These are phyloP conservation scores for Solanum tacnaense DNA, from an alignment of 257 asterid genomes.

Conservation along the genomic window DNA sequence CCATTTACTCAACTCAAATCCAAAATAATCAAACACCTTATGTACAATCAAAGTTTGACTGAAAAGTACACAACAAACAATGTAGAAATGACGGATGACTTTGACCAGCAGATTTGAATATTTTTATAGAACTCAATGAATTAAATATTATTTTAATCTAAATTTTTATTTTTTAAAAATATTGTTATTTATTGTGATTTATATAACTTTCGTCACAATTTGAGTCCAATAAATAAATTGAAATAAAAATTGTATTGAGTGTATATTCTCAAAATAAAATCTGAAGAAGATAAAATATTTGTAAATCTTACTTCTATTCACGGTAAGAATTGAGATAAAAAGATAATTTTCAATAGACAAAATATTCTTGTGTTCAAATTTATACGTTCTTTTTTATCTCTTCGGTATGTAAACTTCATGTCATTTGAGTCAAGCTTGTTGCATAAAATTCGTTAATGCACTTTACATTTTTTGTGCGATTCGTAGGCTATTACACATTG, in stretches of 20 bases:
- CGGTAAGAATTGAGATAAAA: not conserved
- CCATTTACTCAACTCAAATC: conserved; percentile 6
- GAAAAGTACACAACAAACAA: not conserved
- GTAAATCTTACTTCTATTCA: not conserved
- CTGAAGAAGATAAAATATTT: not conserved
- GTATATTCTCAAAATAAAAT: not conserved
- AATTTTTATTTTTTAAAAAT: not conserved
- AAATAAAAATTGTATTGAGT: not conserved
- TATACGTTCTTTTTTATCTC: not conserved
- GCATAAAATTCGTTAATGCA: not conserved
- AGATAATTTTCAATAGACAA: not conserved
- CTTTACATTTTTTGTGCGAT: not conserved
- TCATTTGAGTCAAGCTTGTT: not conserved
- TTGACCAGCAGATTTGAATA: not conserved
- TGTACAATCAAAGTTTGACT: not conserved
- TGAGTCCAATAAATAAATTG: not conserved
- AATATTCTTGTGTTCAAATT: not conserved
- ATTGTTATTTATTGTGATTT: not conserved
- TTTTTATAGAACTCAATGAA: not conserved
- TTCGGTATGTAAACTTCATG: not conserved
- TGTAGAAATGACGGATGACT: not conserved
- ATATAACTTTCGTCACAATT: not conserved
- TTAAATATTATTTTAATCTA: not conserved
- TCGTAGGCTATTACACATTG: no score
- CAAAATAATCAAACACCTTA: not conserved